phyloP scores from a whole-genome alignment of 306 rosid species.

The Dryas alaskensis region DNA sequence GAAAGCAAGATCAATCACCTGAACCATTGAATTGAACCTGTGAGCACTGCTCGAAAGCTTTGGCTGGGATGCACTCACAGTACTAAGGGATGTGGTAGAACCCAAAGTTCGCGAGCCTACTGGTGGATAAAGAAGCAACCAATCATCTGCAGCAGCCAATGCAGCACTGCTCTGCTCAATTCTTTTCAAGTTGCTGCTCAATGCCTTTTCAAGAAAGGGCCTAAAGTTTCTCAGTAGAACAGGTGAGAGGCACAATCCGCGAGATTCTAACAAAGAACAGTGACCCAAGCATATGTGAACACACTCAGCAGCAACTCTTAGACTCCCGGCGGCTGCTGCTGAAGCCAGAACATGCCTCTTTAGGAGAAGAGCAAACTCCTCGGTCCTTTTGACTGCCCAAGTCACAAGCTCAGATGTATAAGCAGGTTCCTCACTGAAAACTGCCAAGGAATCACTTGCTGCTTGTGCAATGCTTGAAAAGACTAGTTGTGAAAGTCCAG shows the following conservation, averaged over 20 bases:
- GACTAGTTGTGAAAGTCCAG: conserved; percentile 62
- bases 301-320: conserved; percentile 74
- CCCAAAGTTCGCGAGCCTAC: conserved; percentile 39
- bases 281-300: conserved; percentile 71
- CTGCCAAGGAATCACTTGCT: conserved; percentile 56
- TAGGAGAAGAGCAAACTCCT: conserved; percentile 43
- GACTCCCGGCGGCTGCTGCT: conserved; percentile 69
- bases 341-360: conserved; percentile 67
- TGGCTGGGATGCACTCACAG: conserved; percentile 42
- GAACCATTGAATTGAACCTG: conserved; percentile 75
- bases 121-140: conserved; percentile 58
- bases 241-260: conserved; percentile 79
- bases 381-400: conserved; percentile 79
- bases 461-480: conserved; percentile 80
- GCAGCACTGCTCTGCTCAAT: conserved; percentile 81
- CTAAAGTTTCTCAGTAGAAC: conserved; percentile 57
- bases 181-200: conserved; percentile 57
- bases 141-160: conserved; percentile 73
- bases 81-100: conserved; percentile 41
- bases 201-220: conserved; percentile 62
- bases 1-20: conserved; percentile 42
- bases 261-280: conserved; percentile 61
- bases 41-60: conserved; percentile 84
- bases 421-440: conserved; percentile 70
- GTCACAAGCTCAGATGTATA: conserved; percentile 85